phyloP scores from a whole-genome alignment of 305 asterid species.

The Solanum chacoense region DNA sequence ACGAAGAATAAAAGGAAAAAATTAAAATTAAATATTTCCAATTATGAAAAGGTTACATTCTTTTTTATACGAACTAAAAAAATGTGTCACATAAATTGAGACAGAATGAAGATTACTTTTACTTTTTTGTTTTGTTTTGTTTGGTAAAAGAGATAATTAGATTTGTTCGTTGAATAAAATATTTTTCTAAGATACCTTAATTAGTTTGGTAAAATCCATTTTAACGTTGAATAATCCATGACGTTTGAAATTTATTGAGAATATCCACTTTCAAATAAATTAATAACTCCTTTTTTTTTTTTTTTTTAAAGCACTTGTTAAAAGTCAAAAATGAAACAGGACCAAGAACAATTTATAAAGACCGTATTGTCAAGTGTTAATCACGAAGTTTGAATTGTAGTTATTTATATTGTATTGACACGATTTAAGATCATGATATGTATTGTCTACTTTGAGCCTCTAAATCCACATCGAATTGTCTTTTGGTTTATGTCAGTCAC shows the following conservation, averaged over 20 bases:
- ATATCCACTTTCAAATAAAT: neutral
- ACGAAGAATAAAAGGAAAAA: neutral
- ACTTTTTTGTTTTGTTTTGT: too few species aligned
- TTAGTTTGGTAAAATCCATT: neutral
- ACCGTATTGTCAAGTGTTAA: neutral
- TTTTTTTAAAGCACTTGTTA: neutral
- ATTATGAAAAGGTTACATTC: too few species aligned
- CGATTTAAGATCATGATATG: neutral
- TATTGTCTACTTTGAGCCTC: too few species aligned
- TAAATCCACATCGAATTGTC: accelerated
- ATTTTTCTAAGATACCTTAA: neutral
- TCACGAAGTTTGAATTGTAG: neutral
- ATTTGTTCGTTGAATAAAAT: too few species aligned
- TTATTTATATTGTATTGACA: too few species aligned
- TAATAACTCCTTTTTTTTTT: neutral
- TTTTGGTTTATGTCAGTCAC: neutral
- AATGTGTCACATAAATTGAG: neutral
- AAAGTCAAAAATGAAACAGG: neutral
- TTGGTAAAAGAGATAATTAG: neutral
- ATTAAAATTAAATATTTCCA: too few species aligned
- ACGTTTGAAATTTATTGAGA: neutral
- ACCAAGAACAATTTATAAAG: neutral
- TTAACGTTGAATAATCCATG: neutral
- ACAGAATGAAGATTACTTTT: too few species aligned
- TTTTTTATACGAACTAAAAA: too few species aligned